Evolutionary conservation across 768 basidiomycete genomes (phyloP).

Genomic region (Daedalea quercina): DNA sequence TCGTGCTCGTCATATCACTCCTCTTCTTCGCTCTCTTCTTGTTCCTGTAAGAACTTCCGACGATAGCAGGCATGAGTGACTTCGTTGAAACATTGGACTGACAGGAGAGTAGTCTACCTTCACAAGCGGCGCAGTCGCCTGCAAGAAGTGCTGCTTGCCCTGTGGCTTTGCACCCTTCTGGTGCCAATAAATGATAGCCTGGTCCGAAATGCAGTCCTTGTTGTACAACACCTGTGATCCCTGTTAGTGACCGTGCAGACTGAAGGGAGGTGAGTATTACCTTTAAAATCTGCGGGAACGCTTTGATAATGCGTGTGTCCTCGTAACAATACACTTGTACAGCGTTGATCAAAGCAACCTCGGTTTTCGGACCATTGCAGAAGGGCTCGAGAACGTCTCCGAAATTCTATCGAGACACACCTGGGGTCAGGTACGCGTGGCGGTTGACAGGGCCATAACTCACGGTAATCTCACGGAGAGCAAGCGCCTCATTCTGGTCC

Average conservation of each 20-base stretch:
- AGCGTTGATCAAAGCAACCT: slow-evolving; percentile 91
- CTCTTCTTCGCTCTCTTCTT: slow-evolving; percentile 74
- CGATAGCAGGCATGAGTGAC: background rate
- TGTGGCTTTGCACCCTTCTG: slow-evolving; percentile 96
- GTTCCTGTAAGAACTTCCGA: slow-evolving; percentile 80
- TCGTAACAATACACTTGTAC: slow-evolving; percentile 97
- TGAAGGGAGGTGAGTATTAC: slow-evolving; percentile 27
- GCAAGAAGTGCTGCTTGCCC: slow-evolving; percentile 93
- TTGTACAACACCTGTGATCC: slow-evolving; percentile 78
- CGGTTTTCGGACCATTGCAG: slow-evolving; percentile 79
- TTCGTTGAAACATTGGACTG: background rate
- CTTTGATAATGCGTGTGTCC: slow-evolving; percentile 90
- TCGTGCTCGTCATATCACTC: slow-evolving; percentile 20
- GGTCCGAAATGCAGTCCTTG: slow-evolving; percentile 90
- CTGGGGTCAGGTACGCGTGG: background rate
- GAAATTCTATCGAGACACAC: slow-evolving; percentile 52
- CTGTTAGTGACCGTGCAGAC: background rate
- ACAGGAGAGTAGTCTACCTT: slow-evolving; percentile 59
- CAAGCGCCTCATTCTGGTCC: slow-evolving; percentile 87
- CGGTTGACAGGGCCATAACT: slow-evolving; percentile 20
- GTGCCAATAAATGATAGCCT: slow-evolving; percentile 97
- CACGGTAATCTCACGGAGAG: slow-evolving; percentile 84
- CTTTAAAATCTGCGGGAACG: slow-evolving; percentile 94
- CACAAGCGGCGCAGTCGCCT: slow-evolving; percentile 79
- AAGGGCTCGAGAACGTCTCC: slow-evolving; percentile 86